Percentiles rank a stretch among this genome's conserved stretches.
phyloP scores from a whole-genome alignment of 306 rosid genomes.

The Acacia confusa region DNA sequence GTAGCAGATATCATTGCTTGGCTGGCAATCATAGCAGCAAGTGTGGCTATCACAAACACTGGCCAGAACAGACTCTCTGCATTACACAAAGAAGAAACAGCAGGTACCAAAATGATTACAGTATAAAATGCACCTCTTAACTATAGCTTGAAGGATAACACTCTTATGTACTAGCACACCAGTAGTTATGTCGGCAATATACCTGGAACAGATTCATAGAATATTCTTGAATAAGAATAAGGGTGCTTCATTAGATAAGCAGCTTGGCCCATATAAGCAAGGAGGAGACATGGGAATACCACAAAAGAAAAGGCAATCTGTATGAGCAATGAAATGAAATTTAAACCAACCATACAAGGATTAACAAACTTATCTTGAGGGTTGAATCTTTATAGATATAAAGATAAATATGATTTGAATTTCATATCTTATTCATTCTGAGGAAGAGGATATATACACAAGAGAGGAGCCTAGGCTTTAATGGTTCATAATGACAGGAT shows the following conservation, averaged over 20 bases:
- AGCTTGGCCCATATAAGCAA: conserved; percentile 92
- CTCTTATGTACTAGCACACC: neutral
- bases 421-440: neutral
- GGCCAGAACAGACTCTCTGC: conserved; percentile 80
- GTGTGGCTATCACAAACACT: conserved; percentile 68
- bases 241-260: conserved; percentile 66
- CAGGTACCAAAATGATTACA: neutral
- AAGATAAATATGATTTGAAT: neutral
- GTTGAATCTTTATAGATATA: neutral
- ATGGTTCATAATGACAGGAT: too few relatives aligned
- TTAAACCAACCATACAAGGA: neutral
- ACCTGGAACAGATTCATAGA: conserved; percentile 85
- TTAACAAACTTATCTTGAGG: neutral
- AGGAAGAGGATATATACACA: neutral
- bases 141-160: neutral
- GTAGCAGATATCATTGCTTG: conserved; percentile 95
- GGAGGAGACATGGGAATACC: conserved; percentile 75
- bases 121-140: neutral
- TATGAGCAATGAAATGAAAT: neutral
- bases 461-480: neutral
- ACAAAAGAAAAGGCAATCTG: conserved; percentile 71
- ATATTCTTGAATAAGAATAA: conserved; percentile 46
- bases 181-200: conserved; percentile 28
- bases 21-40: conserved; percentile 94
- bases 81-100: conserved; percentile 33